Conservation (phyloP, 2,329 filamentous ascomycete genomes). For the Phyllosticta capitalensis region DNA sequence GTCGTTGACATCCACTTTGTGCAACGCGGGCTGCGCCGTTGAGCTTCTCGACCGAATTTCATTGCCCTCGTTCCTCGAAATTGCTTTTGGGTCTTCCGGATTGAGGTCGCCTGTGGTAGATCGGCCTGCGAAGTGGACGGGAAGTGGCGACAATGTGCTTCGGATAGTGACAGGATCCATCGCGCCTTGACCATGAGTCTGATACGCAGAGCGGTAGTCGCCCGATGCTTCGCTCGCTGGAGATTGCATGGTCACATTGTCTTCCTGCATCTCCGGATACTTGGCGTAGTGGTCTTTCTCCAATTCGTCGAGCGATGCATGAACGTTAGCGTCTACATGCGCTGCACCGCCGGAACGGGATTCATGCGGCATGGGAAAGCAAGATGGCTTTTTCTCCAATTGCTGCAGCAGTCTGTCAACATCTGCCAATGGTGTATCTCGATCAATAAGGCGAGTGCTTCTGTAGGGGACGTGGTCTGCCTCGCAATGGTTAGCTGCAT, state of each 20-base stretch:
- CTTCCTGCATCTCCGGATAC: neutral
- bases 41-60: neutral
- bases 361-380: neutral
- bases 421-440: neutral
- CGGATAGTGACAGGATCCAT: neutral
- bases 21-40: neutral
- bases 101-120: neutral
- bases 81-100: neutral
- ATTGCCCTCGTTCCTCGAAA: neutral
- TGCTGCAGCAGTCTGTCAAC: slow-evolving; percentile 5
- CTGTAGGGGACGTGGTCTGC: neutral
- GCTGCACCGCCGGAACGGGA: neutral
- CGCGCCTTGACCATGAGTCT: neutral
- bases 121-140: neutral
- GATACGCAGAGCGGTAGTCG: neutral
- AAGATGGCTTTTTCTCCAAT: slow-evolving; percentile 1
- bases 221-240: neutral
- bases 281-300: neutral
- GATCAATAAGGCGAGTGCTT: neutral
- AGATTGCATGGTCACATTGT: neutral
- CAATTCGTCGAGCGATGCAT: slow-evolving; percentile 1
- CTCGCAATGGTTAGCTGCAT: neutral
- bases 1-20: neutral
- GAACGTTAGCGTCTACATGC: neutral
- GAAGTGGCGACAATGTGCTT: neutral